phyloP scores from a whole-genome alignment of 306 rosid species.

The Echinosophora koreensis region DNA sequence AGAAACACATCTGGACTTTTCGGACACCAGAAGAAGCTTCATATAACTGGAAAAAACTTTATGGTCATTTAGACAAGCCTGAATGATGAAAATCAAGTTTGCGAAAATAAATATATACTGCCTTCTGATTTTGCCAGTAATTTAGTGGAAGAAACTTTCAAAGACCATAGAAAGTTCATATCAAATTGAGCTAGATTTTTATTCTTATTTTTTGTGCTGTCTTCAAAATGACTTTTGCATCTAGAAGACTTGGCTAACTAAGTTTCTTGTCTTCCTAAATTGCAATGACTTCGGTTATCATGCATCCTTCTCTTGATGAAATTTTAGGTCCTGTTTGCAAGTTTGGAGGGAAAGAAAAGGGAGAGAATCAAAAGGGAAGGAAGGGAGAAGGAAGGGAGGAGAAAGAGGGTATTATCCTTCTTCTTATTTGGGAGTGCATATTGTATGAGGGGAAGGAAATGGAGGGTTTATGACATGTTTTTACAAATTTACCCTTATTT shows the following conservation, averaged over 20 bases:
- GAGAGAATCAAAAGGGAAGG: no score
- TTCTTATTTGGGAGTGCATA: no score
- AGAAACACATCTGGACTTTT: conserved; percentile 77
- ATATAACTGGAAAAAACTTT: conserved; percentile 59
- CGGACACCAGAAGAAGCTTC: conserved; percentile 84
- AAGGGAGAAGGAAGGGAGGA: no score
- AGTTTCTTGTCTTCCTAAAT: conserved; percentile 19
- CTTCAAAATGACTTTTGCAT: conserved; percentile 26
- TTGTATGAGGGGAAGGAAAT: no score
- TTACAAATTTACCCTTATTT: no score
- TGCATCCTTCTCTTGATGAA: neutral
- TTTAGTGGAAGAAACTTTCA: neutral
- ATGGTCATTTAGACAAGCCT: conserved; percentile 69
- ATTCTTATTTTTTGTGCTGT: conserved; percentile 15
- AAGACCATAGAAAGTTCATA: conserved; percentile 20
- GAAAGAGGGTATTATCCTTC: no score
- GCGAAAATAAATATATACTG: neutral
- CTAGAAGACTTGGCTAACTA: conserved; percentile 4
- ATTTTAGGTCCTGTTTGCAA: neutral
- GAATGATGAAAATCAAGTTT: conserved; percentile 47
- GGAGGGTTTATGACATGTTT: no score
- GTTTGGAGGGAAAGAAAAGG: no score
- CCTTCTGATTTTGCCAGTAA: conserved; percentile 2
- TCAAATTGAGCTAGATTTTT: conserved; percentile 32
- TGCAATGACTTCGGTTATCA: neutral